Evolutionary conservation across 768 basidiomycete genomes (phyloP), one percentile per base, ranked within the genome.

Genomic region (Pulveroboletus sp.): DNA sequence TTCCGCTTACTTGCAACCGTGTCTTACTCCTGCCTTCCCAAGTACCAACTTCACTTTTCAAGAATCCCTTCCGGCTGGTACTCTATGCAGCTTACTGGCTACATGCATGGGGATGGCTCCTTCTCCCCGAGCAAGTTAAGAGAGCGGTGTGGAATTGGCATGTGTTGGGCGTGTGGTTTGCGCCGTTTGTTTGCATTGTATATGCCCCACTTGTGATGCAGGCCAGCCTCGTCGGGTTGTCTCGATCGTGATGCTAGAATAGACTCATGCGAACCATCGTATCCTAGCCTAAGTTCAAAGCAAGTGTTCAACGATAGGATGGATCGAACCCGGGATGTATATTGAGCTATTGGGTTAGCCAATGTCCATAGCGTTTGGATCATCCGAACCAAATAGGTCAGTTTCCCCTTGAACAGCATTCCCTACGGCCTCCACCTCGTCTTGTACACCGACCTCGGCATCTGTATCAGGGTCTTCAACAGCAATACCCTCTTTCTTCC

Each of bases 141-240:
- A 69, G 73, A 32, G 79, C 80, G 14, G 55, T 91, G 11, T 83
- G 82, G 81, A 75, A 90, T 52, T 93, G 90, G 90, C 76, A 90
- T 50, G 70, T 90, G 21, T 65, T 92, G 10, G 80, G 82, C 1
- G 83, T 84, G 23, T 94, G 90, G 91, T 87, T 90, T 59, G 79
- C 84, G 19, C 90, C 90, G 2, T 85, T 92, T 53, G 71, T 87
- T 32, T 91, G 87, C 62, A 69, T 87, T n/a, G 78, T 92, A 16
- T 92, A 90, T 56, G 71, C 75, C 10, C 90, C 91, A 8, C 70
- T 92, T 21, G 74, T 86, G 40, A 65, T 90, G 53, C 90, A 92
- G 66, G 84, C 82, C 14, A 80, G 75, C 33, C 69, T 87, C 41
- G 78, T 82, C 35, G 76, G 76, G 56, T 60, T 80, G 34, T 54